phyloP scores from a whole-genome alignment of 2,329 filamentous ascomycete species.

The Apiospora pterosperma region DNA sequence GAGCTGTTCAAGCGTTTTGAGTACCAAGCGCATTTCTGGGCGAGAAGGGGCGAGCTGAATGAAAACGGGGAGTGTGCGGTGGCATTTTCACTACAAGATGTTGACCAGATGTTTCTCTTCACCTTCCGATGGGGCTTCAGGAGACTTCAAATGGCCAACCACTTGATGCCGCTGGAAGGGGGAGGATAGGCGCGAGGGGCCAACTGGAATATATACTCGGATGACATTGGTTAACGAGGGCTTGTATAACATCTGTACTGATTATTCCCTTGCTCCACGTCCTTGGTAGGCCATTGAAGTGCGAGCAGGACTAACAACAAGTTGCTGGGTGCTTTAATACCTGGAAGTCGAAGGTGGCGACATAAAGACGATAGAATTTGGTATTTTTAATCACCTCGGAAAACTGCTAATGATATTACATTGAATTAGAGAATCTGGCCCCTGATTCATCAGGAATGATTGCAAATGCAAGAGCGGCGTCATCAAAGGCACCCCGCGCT shows the following conservation, averaged over 20 bases:
- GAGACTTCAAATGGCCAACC: not conserved
- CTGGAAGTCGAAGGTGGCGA: not conserved
- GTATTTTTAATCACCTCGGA: not conserved
- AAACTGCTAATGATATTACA: not conserved
- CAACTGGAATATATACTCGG: not conserved
- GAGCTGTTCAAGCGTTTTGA: constrained; percentile 2
- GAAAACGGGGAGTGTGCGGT: not conserved
- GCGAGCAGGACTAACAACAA: not conserved
- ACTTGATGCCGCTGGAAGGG: not conserved
- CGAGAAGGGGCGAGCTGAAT: not conserved
- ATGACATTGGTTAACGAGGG: not conserved
- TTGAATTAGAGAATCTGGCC: not conserved
- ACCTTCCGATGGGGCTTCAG: not conserved
- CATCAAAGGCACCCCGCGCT: not conserved
- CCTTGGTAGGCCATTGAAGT: not conserved
- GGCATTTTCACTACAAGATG: constrained; percentile 1
- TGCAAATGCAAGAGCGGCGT: not conserved
- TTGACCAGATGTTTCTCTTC: not conserved
- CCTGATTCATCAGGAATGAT: not conserved
- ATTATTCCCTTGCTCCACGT: not conserved
- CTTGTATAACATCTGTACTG: not conserved
- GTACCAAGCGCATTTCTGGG: constrained; percentile 1
- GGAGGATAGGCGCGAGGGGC: not conserved
- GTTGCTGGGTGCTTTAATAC: not conserved
- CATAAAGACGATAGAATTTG: not conserved